Evolutionary conservation across 805 yeast genomes (phyloP).

Genomic region (Kodamaea nitidulidarum): DNA sequence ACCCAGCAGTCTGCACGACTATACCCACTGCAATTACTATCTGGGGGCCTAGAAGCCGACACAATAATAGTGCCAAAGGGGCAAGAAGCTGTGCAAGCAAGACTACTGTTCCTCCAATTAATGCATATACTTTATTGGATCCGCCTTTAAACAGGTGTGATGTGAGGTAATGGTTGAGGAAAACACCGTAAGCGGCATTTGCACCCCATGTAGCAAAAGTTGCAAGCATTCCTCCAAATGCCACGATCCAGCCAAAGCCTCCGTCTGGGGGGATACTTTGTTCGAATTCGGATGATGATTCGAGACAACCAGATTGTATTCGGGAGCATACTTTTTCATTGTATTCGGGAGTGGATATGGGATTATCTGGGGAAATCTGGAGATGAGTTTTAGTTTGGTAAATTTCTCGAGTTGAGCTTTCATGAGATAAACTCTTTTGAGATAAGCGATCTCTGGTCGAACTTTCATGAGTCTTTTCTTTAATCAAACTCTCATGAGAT

Average conservation of each 20-base stretch:
- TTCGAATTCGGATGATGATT: not conserved
- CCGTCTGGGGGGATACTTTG: conserved; percentile 33
- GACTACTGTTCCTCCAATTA: conserved; percentile 49
- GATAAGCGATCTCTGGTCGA: too few relatives aligned
- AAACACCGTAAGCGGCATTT: conserved; percentile 56
- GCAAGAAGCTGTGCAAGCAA: conserved; percentile 52
- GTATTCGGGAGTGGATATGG: too few relatives aligned
- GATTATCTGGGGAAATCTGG: too few relatives aligned
- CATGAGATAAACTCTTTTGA: too few relatives aligned
- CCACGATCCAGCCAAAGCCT: conserved; percentile 52
- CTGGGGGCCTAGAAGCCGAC: conserved; percentile 49
- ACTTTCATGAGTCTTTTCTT: too few relatives aligned
- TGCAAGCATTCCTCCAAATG: conserved; percentile 44
- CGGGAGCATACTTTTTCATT: too few relatives aligned
- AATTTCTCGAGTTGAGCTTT: too few relatives aligned
- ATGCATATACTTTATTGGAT: conserved; percentile 43
- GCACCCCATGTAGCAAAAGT: conserved; percentile 54
- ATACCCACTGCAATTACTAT: conserved; percentile 45
- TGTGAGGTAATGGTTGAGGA: conserved; percentile 47
- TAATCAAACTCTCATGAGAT: too few relatives aligned
- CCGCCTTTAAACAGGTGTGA: conserved; percentile 38
- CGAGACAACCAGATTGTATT: too few relatives aligned
- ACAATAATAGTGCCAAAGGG: conserved; percentile 50
- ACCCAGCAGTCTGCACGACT: conserved; percentile 38
- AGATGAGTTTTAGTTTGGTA: too few relatives aligned